A percentile compares a stretch with the other conserved stretches of the same genome.
Conservation (phyloP, 805 yeast species). For the Saccharomyces cerevisiae region DNA sequence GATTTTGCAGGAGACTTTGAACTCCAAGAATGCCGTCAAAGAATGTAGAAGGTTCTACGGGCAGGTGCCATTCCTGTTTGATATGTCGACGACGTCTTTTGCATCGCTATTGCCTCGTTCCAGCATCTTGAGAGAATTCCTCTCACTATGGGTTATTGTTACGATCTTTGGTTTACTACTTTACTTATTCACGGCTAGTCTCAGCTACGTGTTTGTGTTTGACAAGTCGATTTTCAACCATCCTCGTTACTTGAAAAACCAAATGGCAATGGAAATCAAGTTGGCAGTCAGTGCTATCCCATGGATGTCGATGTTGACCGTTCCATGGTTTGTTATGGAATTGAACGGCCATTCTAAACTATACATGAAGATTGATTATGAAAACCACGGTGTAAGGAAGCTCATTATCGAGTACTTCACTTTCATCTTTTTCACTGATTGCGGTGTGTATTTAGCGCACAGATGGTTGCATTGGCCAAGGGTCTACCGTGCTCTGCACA, state of each 20-base stretch:
- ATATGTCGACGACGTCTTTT: slow-evolving; percentile 47
- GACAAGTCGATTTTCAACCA: slow-evolving; percentile 89
- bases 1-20: slow-evolving; percentile 13
- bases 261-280: slow-evolving; percentile 72
- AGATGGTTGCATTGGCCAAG: slow-evolving; percentile 89
- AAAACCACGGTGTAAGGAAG: slow-evolving; percentile 62
- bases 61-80: slow-evolving; percentile 48
- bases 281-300: slow-evolving; percentile 82
- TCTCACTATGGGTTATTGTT: slow-evolving; percentile 61
- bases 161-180: slow-evolving; percentile 81
- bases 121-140: slow-evolving; percentile 59
- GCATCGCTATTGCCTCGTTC: slow-evolving; percentile 67
- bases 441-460: slow-evolving; percentile 85
- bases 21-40: slow-evolving; percentile 9
- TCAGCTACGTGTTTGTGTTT: slow-evolving; percentile 72
- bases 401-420: slow-evolving; percentile 59
- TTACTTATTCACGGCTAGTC: slow-evolving; percentile 64
- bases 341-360: slow-evolving; percentile 74
- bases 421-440: slow-evolving; percentile 88
- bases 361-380: slow-evolving; percentile 55
- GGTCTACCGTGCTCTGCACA: slow-evolving; percentile 80
- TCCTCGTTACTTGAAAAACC: slow-evolving; percentile 92
- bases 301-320: slow-evolving; percentile 73
- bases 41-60: slow-evolving; percentile 46
- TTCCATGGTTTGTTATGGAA: slow-evolving; percentile 85